Evolutionary conservation across 2,329 filamentous ascomycete genomes (phyloP).

Genomic region (Lachnellula willkommii): DNA sequence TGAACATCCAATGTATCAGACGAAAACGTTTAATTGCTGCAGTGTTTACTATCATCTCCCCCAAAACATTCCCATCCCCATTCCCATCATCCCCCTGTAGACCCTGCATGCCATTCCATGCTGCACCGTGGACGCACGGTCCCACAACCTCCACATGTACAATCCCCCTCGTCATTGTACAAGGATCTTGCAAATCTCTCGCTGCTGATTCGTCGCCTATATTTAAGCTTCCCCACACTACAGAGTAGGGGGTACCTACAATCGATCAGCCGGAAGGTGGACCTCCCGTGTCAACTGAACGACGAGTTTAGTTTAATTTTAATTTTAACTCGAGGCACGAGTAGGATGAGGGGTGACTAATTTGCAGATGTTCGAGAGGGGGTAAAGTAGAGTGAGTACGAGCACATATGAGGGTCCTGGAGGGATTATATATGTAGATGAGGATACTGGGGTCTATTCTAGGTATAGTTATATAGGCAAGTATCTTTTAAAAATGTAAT

Average conservation of each 20-base stretch:
- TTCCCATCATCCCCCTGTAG: neutral
- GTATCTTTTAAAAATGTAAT: neutral
- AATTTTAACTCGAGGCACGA: neutral
- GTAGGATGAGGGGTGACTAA: neutral
- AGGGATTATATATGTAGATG: too few relatives aligned
- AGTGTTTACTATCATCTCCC: too few relatives aligned
- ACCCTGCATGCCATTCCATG: neutral
- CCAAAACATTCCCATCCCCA: too few relatives aligned
- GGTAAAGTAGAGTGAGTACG: neutral
- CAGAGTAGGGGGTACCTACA: too few relatives aligned
- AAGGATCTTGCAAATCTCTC: neutral
- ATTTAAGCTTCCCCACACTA: neutral
- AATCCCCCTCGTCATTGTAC: neutral
- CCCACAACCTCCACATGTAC: too few relatives aligned
- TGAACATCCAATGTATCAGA: too few relatives aligned
- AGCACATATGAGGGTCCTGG: too few relatives aligned
- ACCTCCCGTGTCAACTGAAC: neutral
- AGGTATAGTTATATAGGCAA: neutral
- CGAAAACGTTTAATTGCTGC: too few relatives aligned
- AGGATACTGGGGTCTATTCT: too few relatives aligned
- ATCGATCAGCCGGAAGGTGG: neutral
- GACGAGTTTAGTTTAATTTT: conserved; percentile 11
- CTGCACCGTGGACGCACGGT: too few relatives aligned
- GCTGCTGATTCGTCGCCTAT: neutral
- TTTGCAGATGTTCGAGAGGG: neutral